Conservation (phyloP, 805 yeast species). For the Yamadazyma sp. region DNA sequence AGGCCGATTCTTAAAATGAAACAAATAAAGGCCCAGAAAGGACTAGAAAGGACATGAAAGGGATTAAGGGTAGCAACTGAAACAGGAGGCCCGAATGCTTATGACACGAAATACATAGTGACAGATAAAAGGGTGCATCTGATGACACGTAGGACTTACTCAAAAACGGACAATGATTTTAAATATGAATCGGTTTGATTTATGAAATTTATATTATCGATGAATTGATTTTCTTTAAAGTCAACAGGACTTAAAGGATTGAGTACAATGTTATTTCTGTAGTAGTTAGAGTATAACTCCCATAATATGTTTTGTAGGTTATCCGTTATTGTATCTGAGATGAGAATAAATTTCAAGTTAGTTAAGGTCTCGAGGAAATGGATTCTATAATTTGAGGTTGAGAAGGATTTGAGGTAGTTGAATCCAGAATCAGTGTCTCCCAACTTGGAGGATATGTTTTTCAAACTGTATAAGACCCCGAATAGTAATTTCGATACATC, state of each 20-base stretch:
- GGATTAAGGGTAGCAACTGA: background rate
- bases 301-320: slow-evolving; percentile 53
- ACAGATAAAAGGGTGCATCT: too few relatives aligned
- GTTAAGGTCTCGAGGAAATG: slow-evolving; percentile 80
- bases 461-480: slow-evolving; percentile 78
- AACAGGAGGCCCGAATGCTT: too few relatives aligned
- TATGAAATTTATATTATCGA: slow-evolving; percentile 56
- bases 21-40: background rate
- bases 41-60: background rate
- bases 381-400: slow-evolving; percentile 75
- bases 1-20: too few relatives aligned
- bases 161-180: slow-evolving; percentile 24
- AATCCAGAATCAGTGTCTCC: slow-evolving; percentile 25
- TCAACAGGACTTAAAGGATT: slow-evolving; percentile 57
- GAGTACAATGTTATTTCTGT: slow-evolving; percentile 57
- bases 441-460: slow-evolving; percentile 65
- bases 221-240: slow-evolving; percentile 24
- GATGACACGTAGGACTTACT: background rate
- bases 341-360: slow-evolving; percentile 69
- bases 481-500: slow-evolving; percentile 79
- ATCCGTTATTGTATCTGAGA: slow-evolving; percentile 63
- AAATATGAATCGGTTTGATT: slow-evolving; percentile 49
- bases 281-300: slow-evolving; percentile 58
- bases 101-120: too few relatives aligned
- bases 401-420: slow-evolving; percentile 48